Conservation (phyloP, 208 protist genomes). For the Tritrichomonas musculus region DNA sequence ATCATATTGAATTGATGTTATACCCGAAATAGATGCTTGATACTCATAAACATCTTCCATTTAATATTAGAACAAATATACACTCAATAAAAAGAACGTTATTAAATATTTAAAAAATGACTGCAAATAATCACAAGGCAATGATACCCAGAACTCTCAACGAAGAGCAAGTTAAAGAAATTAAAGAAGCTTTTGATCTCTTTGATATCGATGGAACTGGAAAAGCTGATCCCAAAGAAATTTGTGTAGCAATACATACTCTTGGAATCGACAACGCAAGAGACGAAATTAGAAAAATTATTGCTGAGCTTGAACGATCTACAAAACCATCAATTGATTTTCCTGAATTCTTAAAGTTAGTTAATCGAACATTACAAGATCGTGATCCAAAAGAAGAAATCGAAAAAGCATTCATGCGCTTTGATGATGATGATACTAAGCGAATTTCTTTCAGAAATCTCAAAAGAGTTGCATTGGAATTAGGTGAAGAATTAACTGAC, state of each 20-base stretch:
- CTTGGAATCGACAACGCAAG: not conserved
- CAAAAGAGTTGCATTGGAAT: slow-evolving; percentile 44
- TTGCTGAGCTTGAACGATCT: not conserved
- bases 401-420: slow-evolving; percentile 54
- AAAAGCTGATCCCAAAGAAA: not conserved
- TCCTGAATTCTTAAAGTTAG: not conserved
- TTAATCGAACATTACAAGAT: not conserved
- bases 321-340: not conserved
- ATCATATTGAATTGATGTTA: too few relatives aligned
- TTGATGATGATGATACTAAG: slow-evolving; percentile 59
- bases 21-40: too few relatives aligned
- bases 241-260: not conserved
- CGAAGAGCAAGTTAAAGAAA: not conserved
- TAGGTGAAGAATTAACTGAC: slow-evolving; percentile 43
- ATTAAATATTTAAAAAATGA: too few relatives aligned
- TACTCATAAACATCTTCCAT: too few relatives aligned
- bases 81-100: too few relatives aligned
- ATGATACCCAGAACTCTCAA: not conserved
- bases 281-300: not conserved
- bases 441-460: slow-evolving; percentile 61
- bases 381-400: slow-evolving; percentile 57
- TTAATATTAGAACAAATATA: too few relatives aligned
- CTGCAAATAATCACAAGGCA: too few relatives aligned
- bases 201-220: slow-evolving; percentile 10
- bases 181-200: slow-evolving; percentile 26